phyloP scores from a whole-genome alignment of 2,329 filamentous ascomycete genomes.

The Pyricularia sp. region DNA sequence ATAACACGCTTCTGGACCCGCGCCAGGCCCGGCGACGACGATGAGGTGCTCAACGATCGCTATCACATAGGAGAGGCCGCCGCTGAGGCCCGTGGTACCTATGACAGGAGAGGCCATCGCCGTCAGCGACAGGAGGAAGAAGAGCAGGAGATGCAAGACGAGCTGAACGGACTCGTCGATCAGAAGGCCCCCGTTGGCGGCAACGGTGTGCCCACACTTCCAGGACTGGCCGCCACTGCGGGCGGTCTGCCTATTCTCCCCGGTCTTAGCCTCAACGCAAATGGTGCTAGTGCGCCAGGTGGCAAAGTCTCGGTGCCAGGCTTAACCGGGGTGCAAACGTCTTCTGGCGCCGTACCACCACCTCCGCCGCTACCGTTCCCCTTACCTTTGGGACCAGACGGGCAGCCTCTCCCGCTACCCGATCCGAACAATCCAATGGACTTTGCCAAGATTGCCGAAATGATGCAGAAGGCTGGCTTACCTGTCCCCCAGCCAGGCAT shows the following conservation, averaged over 20 bases:
- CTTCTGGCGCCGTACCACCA: slow-evolving; percentile 17
- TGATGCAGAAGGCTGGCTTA: slow-evolving; percentile 53
- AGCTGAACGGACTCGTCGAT: slow-evolving; percentile 82
- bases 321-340: slow-evolving; percentile 26
- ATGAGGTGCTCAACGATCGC: slow-evolving; percentile 72
- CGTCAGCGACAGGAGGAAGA: slow-evolving; percentile 81
- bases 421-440: slow-evolving; percentile 49
- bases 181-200: slow-evolving; percentile 43
- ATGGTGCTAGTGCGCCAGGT: slow-evolving; percentile 10
- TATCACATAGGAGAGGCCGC: slow-evolving; percentile 93
- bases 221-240: slow-evolving; percentile 16
- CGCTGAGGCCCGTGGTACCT: slow-evolving; percentile 89
- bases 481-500: slow-evolving; percentile 41
- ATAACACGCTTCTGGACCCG: slow-evolving; percentile 96
- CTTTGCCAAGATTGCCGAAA: slow-evolving; percentile 45
- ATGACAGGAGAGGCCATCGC: slow-evolving; percentile 66
- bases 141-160: slow-evolving; percentile 85
- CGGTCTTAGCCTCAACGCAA: slow-evolving; percentile 37
- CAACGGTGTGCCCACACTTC: not conserved
- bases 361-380: slow-evolving; percentile 38
- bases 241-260: slow-evolving; percentile 45
- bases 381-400: slow-evolving; percentile 29
- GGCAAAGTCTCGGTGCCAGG: slow-evolving; percentile 23
- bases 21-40: slow-evolving; percentile 73
- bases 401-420: slow-evolving; percentile 34